Percentiles rank a stretch among this genome's conserved stretches.
Conservation (phyloP, 139 green algal genomes). For the Marvania coccoides region DNA sequence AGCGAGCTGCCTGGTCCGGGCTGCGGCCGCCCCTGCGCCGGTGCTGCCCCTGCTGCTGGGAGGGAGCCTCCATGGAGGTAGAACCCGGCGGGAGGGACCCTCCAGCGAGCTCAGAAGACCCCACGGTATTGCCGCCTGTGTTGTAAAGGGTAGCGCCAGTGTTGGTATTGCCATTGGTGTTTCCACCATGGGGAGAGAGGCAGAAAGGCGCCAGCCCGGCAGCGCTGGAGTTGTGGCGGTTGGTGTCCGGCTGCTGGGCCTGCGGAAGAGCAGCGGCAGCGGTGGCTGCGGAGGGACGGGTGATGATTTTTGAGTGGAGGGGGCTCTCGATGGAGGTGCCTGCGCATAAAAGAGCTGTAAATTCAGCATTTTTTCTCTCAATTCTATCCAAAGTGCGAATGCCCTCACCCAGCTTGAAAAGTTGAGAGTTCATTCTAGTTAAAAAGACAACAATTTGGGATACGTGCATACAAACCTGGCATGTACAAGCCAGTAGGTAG, state of each 20-base stretch:
- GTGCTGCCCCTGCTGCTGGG: not conserved
- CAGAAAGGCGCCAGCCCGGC: not conserved
- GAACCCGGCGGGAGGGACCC: not conserved
- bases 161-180: no score
- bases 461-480: no score
- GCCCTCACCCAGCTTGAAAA: no score
- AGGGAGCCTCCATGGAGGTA: not conserved
- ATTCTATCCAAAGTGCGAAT: no score
- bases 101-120: no score
- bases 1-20: constrained; percentile 5
- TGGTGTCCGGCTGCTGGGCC: not conserved
- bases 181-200: not conserved
- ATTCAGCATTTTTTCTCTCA: no score
- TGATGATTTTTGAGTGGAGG: not conserved
- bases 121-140: no score
- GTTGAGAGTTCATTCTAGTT: no score
- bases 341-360: no score
- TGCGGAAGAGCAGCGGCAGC: not conserved
- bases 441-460: no score
- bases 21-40: not conserved
- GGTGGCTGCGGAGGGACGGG: not conserved
- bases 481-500: no score
- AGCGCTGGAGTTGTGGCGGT: not conserved
- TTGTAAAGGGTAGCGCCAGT: no score
- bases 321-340: not conserved